Evolutionary conservation across 371 early-diverging fungal species (phyloP), one percentile per base, ranked within the genome.

Genomic region (Haplosporangium sp.): DNA sequence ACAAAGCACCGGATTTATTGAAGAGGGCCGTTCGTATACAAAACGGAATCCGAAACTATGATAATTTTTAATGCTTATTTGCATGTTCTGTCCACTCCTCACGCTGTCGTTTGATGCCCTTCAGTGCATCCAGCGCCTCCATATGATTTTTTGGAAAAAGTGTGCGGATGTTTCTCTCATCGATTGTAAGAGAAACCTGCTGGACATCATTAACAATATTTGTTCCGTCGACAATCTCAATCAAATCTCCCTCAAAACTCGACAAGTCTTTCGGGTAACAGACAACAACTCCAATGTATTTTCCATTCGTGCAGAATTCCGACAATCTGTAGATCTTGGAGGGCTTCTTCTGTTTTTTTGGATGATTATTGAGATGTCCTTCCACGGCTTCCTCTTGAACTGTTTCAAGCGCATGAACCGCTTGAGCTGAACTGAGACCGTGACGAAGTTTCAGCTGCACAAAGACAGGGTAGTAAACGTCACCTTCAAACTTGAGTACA

Each of bases 401-500:
- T 17, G 50, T 50, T 50, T 17, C 19, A 11, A 50, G 50, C 17
- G 50, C 50, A 27, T 27, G 27, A 27, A 27, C 27, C 13, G 8
- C 15, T 50, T 50, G 50, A 8, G 17, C 19, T 13, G 8, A 8
- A 8, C 17, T 50, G 50, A 50, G 17, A 50, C 50, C 3, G 34
- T 27, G 19, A 27, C 58, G 35, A 37, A 52, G n/a, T 38, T 65
- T 71, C 1, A 71, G 19, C 15, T 60, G 45, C 4, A 65, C 42
- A 19, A 65, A 61, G 15, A 61, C 72, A 7, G 72, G 61, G 10
- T 61, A 71, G 27, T 42, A 61, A 3, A 39, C 58, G 20, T 19
- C 19, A 34, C 38, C 58, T 17, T 47, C 58, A 57, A 64, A 59
- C 19, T 58, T 58, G 65, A 70, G 48, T 39, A 70, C 64, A 59